phyloP scores from a whole-genome alignment of 176 grass and related monocot species.

The Oryza coarctata region DNA sequence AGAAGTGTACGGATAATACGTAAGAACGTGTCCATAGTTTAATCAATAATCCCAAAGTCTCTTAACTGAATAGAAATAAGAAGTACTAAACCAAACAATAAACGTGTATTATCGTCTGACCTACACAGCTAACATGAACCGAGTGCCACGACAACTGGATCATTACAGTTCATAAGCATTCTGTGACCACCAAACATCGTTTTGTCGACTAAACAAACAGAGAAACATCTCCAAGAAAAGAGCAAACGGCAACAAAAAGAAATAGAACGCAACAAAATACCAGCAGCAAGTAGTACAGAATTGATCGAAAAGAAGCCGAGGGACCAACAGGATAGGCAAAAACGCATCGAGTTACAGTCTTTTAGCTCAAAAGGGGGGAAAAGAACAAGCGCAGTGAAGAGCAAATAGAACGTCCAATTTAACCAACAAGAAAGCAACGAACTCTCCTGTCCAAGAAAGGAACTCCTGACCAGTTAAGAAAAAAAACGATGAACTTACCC shows the following conservation, averaged over 20 bases:
- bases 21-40: neutral
- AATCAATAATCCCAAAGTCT: slow-evolving; percentile 28
- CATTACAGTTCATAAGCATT: neutral
- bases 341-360: neutral
- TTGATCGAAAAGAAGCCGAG: neutral
- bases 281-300: neutral
- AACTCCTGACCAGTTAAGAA: neutral
- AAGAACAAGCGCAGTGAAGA: neutral
- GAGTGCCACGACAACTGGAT: neutral
- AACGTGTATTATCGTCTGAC: slow-evolving; percentile 15
- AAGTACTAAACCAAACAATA: slow-evolving; percentile 32
- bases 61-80: slow-evolving; percentile 12
- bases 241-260: slow-evolving; percentile 9
- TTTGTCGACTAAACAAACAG: neutral
- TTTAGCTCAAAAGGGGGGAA: slow-evolving; percentile 12
- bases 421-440: slow-evolving; percentile 6
- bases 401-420: slow-evolving; percentile 5
- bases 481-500: neutral
- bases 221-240: neutral
- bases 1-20: slow-evolving; percentile 26
- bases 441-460: neutral
- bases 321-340: slow-evolving; percentile 1
- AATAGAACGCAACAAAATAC: slow-evolving; percentile 22
- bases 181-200: neutral
- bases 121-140: neutral